Evolutionary conservation across 331 rosid species (phyloP).

Genomic region (Stylosanthes scabra): DNA sequence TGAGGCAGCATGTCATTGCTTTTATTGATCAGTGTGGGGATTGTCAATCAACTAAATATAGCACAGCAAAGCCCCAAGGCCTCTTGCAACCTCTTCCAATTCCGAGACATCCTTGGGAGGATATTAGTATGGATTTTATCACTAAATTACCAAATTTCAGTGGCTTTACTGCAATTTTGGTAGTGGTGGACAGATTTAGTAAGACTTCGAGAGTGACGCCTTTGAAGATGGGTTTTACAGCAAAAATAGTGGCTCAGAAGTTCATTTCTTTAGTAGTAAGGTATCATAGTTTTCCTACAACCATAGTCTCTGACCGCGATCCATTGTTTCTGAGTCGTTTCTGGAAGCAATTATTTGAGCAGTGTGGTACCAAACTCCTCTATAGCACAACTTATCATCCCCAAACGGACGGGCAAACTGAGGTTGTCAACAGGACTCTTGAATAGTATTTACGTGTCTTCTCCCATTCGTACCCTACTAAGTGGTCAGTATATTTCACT

Average conservation of each 20-base stretch:
- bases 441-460: neutral
- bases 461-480: neutral
- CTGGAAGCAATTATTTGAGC: too few species aligned
- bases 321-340: neutral
- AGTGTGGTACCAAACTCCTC: too few species aligned
- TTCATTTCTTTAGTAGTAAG: neutral
- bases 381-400: too few species aligned
- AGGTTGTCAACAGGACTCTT: neutral
- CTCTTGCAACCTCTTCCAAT: neutral
- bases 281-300: neutral
- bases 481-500: too few species aligned
- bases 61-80: neutral
- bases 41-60: neutral
- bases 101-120: fast-evolving
- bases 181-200: neutral
- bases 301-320: neutral
- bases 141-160: neutral
- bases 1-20: neutral
- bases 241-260: neutral
- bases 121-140: neutral
- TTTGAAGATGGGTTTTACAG: neutral
- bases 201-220: neutral
- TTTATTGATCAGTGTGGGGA: neutral
- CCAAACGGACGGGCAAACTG: neutral
- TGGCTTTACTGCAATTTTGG: neutral